Conservation (phyloP, 306 rosid species). For the Begonia fuchsioides region DNA sequence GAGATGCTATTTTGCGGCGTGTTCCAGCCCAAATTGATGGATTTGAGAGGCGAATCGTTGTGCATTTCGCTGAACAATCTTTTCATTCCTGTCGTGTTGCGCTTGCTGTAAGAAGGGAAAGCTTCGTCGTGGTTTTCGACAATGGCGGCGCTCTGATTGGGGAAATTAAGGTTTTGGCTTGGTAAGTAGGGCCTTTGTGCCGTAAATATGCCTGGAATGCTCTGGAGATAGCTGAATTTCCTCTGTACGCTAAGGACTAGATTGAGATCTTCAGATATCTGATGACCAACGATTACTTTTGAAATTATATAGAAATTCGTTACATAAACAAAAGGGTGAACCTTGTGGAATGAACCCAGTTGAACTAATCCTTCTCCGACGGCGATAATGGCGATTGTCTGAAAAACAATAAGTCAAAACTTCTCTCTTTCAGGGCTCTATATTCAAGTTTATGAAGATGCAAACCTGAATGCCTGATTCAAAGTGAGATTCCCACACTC, state of each 20-base stretch:
- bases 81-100: constrained; percentile 23
- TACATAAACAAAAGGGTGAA: constrained; percentile 10
- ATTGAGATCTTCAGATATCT: constrained; percentile 65
- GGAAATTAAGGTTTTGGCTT: constrained; percentile 37
- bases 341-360: constrained; percentile 75
- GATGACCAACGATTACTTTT: constrained; percentile 1
- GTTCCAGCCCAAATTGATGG: constrained; percentile 54
- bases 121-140: constrained; percentile 18
- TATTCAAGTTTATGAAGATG: not conserved
- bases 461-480: constrained; percentile 80
- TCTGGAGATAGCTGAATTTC: constrained; percentile 69
- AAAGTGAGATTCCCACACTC: constrained; percentile 78
- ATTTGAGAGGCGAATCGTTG: constrained; percentile 27
- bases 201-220: constrained; percentile 56
- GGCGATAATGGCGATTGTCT: constrained; percentile 69
- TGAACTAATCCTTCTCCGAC: constrained; percentile 85
- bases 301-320: too few species aligned
- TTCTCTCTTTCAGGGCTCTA: too few species aligned
- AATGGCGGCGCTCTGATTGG: constrained; percentile 32
- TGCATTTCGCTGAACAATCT: constrained; percentile 29
- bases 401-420: not conserved
- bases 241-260: constrained; percentile 55
- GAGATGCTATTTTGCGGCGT: constrained; percentile 20
- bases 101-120: not conserved
- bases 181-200: constrained; percentile 66